Evolutionary conservation across 805 yeast genomes (phyloP), one percentile per base, ranked within the genome.

Genomic region (Yarrowia keelungensis): DNA sequence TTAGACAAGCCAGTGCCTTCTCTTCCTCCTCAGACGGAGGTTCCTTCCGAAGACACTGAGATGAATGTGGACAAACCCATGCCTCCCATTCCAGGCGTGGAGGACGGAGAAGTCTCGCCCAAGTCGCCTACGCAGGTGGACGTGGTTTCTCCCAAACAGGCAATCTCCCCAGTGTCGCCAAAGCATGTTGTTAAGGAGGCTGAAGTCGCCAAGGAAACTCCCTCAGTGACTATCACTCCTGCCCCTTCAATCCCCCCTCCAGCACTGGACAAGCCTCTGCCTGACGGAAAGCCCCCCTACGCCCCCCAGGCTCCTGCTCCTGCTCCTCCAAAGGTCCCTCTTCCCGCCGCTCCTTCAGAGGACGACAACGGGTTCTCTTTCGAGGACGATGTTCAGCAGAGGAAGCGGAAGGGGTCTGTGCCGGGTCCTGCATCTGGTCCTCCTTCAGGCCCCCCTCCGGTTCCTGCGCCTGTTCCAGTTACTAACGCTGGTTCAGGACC

Each of bases 71-170:
- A 56, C 26, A 56, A 56, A 22, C 62, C 62, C 38, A 42, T 56
- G 47, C 62, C 62, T 10, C 62, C 62, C 15, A 56, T 56, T 56
- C 62, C 62, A 12, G 59, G n/a, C 2, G 45, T 8, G 2, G 59
- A 36, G 15, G 59, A 53, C 16, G 59, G 19, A 7, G 59, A 16
- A 7, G 16, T 53, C 2, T 38, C 59, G 12, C 59, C 59, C 10
- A 38, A 35, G 43, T 49, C 54, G 11, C 54, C 54, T 2, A 35
- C 9, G 2, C 54, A 50, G 26, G 26, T 9, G 19, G 22, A 51
- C 41, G 39, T 9, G 42, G 35, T 38, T 9, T 38, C 45, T n/a
- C 59, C 59, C 8, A 38, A 38, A 14, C 45, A 53, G 39, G 56
- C 32, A 26, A 26, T 50, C 11, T 26, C 53, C 1, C 56, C 26